Percentiles rank a stretch among this genome's conserved stretches.
Evolutionary conservation across 2,329 filamentous ascomycete species (phyloP).

Genomic region (Aschersonia sp.): DNA sequence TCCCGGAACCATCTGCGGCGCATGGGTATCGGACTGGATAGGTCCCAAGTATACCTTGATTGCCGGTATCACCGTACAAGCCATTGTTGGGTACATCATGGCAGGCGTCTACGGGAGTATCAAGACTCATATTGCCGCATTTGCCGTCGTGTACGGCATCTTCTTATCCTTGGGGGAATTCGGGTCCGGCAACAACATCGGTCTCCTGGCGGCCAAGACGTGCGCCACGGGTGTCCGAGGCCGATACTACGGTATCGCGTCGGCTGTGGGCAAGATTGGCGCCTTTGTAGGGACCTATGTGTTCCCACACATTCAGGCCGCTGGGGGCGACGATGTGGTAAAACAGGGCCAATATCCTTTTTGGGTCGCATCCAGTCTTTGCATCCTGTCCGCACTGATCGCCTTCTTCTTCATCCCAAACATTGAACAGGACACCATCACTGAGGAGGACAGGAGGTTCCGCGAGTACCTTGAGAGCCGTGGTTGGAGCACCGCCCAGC

Average conservation of each 20-base stretch:
- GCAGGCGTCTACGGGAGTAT: conserved; percentile 61
- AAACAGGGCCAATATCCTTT: conserved; percentile 73
- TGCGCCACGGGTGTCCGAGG: conserved; percentile 77
- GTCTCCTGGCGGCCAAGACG: conserved; percentile 73
- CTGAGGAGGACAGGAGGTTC: conserved; percentile 62
- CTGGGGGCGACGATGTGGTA: conserved; percentile 35
- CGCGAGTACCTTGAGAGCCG: conserved; percentile 56
- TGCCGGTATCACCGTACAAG: conserved; percentile 57
- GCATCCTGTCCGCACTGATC: conserved; percentile 52
- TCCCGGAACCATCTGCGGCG: conserved; percentile 66
- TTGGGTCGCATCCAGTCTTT: conserved; percentile 67
- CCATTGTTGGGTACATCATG: conserved; percentile 78
- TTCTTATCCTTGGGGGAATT: conserved; percentile 31
- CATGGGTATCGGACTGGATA: conserved; percentile 62
- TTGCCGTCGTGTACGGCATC: conserved; percentile 21
- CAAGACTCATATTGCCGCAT: conserved; percentile 31
- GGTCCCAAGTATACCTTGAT: conserved; percentile 65
- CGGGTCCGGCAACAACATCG: conserved; percentile 85
- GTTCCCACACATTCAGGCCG: conserved; percentile 37
- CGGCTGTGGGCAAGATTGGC: conserved; percentile 60
- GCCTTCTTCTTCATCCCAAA: conserved; percentile 54
- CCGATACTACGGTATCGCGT: conserved; percentile 56
- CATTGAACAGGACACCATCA: conserved; percentile 77
- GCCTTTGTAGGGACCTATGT: conserved; percentile 81
- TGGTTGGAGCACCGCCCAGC: conserved; percentile 57